Conservation (phyloP, 108 stramenopile genomes). For the Mayamaea pseudoterrestris region DNA sequence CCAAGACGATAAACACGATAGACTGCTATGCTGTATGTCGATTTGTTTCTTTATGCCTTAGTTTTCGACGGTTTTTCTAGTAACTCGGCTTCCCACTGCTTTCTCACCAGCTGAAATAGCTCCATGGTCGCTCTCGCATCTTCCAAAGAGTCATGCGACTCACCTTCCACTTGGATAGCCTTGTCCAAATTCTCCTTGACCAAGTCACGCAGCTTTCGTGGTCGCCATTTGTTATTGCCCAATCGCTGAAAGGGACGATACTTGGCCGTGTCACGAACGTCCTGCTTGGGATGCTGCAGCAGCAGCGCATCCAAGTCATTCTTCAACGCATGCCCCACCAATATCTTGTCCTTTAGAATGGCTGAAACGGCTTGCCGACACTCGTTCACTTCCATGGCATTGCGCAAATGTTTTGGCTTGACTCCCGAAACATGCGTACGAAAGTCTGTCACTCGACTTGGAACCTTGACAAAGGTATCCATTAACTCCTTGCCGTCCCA, state of each 20-base stretch:
- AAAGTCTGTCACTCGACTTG: slow-evolving; percentile 88
- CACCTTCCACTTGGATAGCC: slow-evolving; percentile 47
- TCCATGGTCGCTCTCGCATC: slow-evolving; percentile 84
- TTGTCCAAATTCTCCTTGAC: slow-evolving; percentile 63
- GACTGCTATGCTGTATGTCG: not conserved
- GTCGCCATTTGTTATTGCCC: slow-evolving; percentile 70
- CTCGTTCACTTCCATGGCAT: slow-evolving; percentile 63
- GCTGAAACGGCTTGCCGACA: slow-evolving; percentile 67
- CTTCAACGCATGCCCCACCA: slow-evolving; percentile 93
- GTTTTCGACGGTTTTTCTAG: too few species aligned
- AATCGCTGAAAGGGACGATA: slow-evolving; percentile 79
- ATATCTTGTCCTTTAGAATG: slow-evolving; percentile 67
- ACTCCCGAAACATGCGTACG: slow-evolving; percentile 85
- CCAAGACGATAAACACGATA: not conserved
- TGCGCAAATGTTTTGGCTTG: slow-evolving; percentile 59
- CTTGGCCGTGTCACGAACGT: slow-evolving; percentile 85
- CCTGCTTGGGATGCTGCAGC: slow-evolving; percentile 69
- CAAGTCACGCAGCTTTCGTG: slow-evolving; percentile 86
- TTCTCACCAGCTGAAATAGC: slow-evolving; percentile 55
- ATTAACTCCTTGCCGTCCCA: slow-evolving; percentile 62
- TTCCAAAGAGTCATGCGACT: slow-evolving; percentile 63
- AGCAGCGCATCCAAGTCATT: slow-evolving; percentile 92
- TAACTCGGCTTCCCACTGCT: slow-evolving; percentile 51
- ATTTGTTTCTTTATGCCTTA: not conserved
- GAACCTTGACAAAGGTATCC: slow-evolving; percentile 81